Percentiles rank a stretch among this genome's conserved stretches.
Evolutionary conservation across 139 green algal genomes (phyloP).

Genomic region (Chlorella sp.): DNA sequence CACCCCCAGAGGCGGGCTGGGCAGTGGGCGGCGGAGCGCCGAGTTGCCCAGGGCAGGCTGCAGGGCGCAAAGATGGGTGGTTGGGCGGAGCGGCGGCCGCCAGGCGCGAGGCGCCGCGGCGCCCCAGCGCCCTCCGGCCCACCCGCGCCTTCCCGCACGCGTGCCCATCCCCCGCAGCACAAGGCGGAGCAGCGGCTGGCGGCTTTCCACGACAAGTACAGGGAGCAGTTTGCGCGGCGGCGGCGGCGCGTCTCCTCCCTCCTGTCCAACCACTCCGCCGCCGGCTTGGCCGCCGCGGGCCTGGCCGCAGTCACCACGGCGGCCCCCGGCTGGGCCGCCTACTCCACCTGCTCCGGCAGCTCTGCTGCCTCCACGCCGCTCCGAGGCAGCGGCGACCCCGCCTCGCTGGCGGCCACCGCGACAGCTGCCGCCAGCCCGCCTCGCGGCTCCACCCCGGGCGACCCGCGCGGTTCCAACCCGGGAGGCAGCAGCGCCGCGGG

Average conservation of each 20-base stretch:
- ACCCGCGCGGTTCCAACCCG: not conserved
- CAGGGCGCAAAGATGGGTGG: not conserved
- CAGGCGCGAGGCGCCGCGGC: not conserved
- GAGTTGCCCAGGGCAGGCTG: not conserved
- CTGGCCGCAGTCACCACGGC: not conserved
- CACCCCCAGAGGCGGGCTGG: not conserved
- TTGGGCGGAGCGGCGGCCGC: not conserved
- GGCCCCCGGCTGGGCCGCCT: not conserved
- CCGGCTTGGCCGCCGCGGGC: not conserved
- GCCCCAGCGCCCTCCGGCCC: not conserved
- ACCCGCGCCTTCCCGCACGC: not conserved
- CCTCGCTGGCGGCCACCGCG: not conserved
- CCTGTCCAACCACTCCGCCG: not conserved
- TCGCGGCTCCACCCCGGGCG: not conserved
- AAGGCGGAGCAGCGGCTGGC: constrained; percentile 25
- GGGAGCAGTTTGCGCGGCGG: not conserved
- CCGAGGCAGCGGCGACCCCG: not conserved
- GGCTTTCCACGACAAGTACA: constrained; percentile 36
- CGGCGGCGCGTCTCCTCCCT: not conserved
- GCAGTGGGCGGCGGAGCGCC: not conserved
- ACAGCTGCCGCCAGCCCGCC: not conserved
- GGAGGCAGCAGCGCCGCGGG: not conserved
- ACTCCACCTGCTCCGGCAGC: not conserved
- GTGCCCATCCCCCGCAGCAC: not conserved
- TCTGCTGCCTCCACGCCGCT: not conserved